Percentiles rank a stretch among this genome's conserved stretches.
Evolutionary conservation across 2,329 filamentous ascomycete genomes (phyloP).

Genomic region (Lachnellula cervina): DNA sequence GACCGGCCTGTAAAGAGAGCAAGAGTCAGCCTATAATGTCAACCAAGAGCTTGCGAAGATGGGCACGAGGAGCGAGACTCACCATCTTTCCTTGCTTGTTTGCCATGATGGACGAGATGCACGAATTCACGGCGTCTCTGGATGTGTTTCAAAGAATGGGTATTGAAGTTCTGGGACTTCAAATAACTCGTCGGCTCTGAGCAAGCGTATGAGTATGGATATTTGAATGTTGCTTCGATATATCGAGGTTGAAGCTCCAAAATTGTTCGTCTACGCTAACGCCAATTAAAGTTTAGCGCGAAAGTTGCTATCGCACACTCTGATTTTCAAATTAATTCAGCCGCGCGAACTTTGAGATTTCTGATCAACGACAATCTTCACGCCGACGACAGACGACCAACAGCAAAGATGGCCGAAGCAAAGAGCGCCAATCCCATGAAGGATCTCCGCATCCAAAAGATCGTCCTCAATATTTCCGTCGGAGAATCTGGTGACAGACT

Average conservation of each 20-base stretch:
- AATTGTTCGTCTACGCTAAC: conserved; percentile 8
- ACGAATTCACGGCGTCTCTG: conserved; percentile 33
- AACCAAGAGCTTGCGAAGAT: conserved; percentile 42
- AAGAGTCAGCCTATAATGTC: conserved; percentile 56
- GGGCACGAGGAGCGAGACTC: conserved; percentile 44
- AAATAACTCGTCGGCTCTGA: conserved; percentile 27
- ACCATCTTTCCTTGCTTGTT: conserved; percentile 99
- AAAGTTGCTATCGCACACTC: conserved; percentile 2
- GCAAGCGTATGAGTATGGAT: conserved; percentile 20
- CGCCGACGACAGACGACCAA: conserved; percentile 15
- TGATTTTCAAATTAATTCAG: conserved; percentile 13
- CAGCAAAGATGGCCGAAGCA: conserved; percentile 56
- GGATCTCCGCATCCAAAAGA: conserved; percentile 99
- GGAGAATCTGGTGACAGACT: conserved; percentile 99
- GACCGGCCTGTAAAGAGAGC: conserved; percentile 57
- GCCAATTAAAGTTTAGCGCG: conserved; percentile 7
- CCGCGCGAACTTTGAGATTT: conserved; percentile 16
- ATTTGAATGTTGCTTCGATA: conserved; percentile 13
- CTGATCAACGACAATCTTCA: conserved; percentile 13
- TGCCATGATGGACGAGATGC: conserved; percentile 54
- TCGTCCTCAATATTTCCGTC: conserved; percentile 99
- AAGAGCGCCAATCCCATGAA: conserved; percentile 98
- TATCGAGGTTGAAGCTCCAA: conserved; percentile 1
- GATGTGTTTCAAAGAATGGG: conserved; percentile 31
- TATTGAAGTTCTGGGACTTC: conserved; percentile 32